These are phyloP conservation scores for Starmera amethionina DNA, from an alignment of 805 yeast species.

Conservation along the genomic window DNA sequence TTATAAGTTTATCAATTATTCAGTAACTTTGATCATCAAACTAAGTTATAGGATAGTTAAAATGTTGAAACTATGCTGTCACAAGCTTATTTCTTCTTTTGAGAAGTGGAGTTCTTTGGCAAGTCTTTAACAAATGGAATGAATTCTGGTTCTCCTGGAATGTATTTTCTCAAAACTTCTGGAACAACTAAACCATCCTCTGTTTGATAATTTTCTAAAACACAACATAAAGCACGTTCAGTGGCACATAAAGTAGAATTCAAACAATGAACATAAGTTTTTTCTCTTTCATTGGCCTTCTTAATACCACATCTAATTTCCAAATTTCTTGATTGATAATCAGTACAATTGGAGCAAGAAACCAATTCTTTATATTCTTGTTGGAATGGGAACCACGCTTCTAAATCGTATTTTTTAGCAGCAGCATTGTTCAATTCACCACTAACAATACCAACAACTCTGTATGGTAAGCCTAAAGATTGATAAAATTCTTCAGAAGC, in stretches of 20 bases:
- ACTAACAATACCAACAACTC: slow-evolving; percentile 96
- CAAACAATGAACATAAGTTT: slow-evolving; percentile 97
- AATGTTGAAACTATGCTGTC: no score
- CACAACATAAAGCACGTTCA: slow-evolving; percentile 95
- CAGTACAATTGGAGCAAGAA: slow-evolving; percentile 98
- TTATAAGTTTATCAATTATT: no score
- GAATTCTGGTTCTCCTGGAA: slow-evolving; percentile 98
- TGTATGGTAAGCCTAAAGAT: slow-evolving; percentile 85
- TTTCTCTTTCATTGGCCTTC: slow-evolving; percentile 88
- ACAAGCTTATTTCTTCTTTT: slow-evolving; percentile 35
- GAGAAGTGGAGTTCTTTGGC: slow-evolving; percentile 89
- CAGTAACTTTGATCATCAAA: no score
- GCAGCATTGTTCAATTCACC: slow-evolving; percentile 99
- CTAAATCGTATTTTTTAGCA: slow-evolving; percentile 96
- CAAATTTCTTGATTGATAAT: slow-evolving; percentile 95
- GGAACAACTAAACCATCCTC: slow-evolving; percentile 92
- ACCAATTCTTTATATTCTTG: slow-evolving; percentile 97
- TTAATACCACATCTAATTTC: slow-evolving; percentile 98
- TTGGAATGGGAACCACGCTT: slow-evolving; percentile 99
- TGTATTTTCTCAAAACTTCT: slow-evolving; percentile 89
- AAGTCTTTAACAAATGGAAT: slow-evolving; percentile 83
- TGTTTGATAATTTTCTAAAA: slow-evolving; percentile 95
- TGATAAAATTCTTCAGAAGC: slow-evolving; percentile 88
- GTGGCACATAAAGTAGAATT: slow-evolving; percentile 97
- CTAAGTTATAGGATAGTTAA: no score